phyloP scores from a whole-genome alignment of 805 yeast genomes.

The Dipodascopsis tothii region DNA sequence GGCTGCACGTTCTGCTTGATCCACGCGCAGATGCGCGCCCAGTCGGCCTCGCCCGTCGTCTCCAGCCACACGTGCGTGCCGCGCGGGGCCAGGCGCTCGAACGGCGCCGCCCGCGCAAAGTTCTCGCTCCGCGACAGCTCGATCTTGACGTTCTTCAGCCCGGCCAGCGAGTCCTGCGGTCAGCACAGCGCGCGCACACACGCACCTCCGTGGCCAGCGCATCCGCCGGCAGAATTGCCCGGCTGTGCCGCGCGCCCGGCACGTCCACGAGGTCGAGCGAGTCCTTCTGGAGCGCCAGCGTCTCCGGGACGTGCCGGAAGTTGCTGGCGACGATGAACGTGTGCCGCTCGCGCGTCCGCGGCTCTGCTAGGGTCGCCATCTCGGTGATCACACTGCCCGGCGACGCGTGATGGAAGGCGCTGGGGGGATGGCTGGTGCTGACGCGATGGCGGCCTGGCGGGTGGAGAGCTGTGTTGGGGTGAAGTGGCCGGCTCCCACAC shows the following conservation, averaged over 20 bases:
- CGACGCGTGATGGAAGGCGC: too few species aligned
- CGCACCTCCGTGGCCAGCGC: slow-evolving; percentile 7
- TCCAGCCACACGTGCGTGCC: slow-evolving; percentile 17
- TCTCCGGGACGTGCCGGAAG: slow-evolving; percentile 17
- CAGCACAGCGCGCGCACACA: neutral
- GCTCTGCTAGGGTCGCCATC: too few species aligned
- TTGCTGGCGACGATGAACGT: slow-evolving; percentile 16
- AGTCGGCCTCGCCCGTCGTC: slow-evolving; percentile 5
- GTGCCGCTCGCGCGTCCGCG: slow-evolving; percentile 12
- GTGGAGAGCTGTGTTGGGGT: too few species aligned
- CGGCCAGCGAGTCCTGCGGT: slow-evolving; percentile 5
- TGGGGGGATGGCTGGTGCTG: too few species aligned
- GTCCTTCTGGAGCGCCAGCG: slow-evolving; percentile 10
- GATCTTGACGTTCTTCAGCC: slow-evolving; percentile 9
- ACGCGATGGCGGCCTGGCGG: too few species aligned
- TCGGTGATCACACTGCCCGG: too few species aligned
- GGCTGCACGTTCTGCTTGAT: slow-evolving; percentile 4
- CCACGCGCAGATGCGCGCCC: slow-evolving; percentile 14
- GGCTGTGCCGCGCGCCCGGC: slow-evolving; percentile 19
- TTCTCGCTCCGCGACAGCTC: slow-evolving; percentile 16
- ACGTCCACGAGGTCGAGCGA: slow-evolving; percentile 7
- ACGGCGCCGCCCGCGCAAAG: slow-evolving; percentile 17
- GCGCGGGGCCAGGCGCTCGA: slow-evolving; percentile 11
- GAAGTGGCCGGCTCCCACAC: too few species aligned
- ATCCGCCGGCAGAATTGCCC: slow-evolving; percentile 3